Evolutionary conservation across 208 protist genomes (phyloP).

Genomic region (Trypanosoma mega): DNA sequence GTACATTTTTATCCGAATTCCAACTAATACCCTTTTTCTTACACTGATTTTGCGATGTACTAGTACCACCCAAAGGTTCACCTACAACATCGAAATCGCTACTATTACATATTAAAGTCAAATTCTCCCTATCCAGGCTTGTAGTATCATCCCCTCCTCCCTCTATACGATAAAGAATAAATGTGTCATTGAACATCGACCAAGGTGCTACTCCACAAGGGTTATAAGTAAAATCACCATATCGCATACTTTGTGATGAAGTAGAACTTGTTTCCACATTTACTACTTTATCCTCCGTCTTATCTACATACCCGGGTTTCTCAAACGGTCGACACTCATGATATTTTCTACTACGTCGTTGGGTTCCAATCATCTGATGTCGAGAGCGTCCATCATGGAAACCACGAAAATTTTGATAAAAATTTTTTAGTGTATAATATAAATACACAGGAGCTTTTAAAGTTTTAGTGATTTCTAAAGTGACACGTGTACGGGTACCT

Average conservation of each 20-base stretch:
- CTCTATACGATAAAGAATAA: conserved; percentile 55
- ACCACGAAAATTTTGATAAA: conserved; percentile 97
- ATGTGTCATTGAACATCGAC: conserved; percentile 96
- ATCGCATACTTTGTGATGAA: conserved; percentile 4
- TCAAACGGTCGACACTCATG: conserved; percentile 62
- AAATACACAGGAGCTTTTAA: conserved; percentile 94
- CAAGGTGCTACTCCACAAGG: conserved; percentile 96
- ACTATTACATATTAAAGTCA: conserved; percentile 68
- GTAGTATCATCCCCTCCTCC: neutral
- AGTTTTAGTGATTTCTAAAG: conserved; percentile 42
- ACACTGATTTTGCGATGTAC: conserved; percentile 52
- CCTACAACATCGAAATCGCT: conserved; percentile 59
- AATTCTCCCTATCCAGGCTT: neutral
- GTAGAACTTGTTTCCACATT: conserved; percentile 23
- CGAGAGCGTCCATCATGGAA: conserved; percentile 82
- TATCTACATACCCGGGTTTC: conserved; percentile 39
- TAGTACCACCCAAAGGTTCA: conserved; percentile 42
- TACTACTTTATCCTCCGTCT: neutral
- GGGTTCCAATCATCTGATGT: conserved; percentile 59
- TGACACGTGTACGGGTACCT: conserved; percentile 67
- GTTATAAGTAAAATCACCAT: conserved; percentile 73
- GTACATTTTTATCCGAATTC: conserved; percentile 84
- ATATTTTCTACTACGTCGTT: conserved; percentile 23
- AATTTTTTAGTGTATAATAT: conserved; percentile 96
- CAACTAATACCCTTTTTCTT: conserved; percentile 89